Evolutionary conservation across 1,284 basidiomycete genomes (phyloP).

Genomic region (Cutaneotrichosporon cutaneum): DNA sequence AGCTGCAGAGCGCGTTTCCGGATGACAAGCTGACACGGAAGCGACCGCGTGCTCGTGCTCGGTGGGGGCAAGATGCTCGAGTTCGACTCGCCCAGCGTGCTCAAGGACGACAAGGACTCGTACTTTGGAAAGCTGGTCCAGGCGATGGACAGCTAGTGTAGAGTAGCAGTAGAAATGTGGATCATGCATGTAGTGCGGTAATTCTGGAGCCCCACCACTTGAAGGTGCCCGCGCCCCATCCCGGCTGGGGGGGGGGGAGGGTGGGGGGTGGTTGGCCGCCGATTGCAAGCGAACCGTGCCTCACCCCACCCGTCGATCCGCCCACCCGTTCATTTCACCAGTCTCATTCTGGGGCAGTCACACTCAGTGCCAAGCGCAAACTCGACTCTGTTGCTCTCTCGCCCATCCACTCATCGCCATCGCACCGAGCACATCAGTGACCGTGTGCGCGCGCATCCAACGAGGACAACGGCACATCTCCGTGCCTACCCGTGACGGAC

Average conservation of each 20-base stretch:
- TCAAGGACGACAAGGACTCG: slow-evolving; percentile 60
- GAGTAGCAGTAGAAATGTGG: background rate
- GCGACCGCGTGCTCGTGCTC: slow-evolving; percentile 58
- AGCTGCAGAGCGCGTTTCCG: too few relatives aligned
- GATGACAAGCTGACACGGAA: too few relatives aligned
- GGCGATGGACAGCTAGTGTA: slow-evolving; percentile 47
- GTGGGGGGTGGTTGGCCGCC: too few relatives aligned
- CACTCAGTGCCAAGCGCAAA: background rate
- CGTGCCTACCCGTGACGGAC: background rate
- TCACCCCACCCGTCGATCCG: background rate
- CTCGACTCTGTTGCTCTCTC: background rate
- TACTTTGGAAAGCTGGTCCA: slow-evolving; percentile 63
- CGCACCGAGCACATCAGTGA: background rate
- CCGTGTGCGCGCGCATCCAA: background rate
- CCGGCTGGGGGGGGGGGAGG: too few relatives aligned
- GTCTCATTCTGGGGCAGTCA: too few relatives aligned
- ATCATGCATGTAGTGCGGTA: too few relatives aligned
- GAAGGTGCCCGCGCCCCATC: too few relatives aligned
- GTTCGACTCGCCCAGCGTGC: slow-evolving; percentile 61
- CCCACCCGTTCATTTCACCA: background rate
- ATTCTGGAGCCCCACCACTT: background rate
- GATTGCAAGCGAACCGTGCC: background rate
- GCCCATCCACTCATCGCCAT: background rate
- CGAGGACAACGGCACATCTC: background rate
- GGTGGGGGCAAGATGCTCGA: slow-evolving; percentile 58